Evolutionary conservation across 257 asterid species (phyloP).

Genomic region (Solanum acaule): DNA sequence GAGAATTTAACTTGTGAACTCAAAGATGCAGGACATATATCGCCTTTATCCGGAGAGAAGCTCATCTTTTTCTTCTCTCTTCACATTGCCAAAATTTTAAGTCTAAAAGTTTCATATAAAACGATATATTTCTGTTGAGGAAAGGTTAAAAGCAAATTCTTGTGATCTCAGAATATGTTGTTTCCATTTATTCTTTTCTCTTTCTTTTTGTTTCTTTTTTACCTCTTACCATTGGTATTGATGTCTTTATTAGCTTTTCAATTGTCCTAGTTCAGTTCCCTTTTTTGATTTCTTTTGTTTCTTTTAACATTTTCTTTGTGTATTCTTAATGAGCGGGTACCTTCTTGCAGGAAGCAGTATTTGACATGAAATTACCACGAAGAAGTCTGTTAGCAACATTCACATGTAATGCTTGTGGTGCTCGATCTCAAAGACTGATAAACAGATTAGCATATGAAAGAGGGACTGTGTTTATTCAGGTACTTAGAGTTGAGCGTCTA

Average conservation of each 20-base stretch:
- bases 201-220: not conserved
- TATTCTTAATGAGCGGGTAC: not conserved
- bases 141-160: too few relatives aligned
- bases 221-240: too few relatives aligned
- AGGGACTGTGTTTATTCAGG: conserved; percentile 91
- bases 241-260: not conserved
- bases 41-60: not conserved
- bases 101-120: not conserved
- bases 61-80: not conserved
- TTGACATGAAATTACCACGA: conserved; percentile 77
- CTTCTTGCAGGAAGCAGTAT: conserved; percentile 43
- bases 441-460: conserved; percentile 91
- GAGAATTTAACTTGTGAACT: not conserved
- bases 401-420: conserved; percentile 73
- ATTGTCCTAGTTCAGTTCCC: not conserved
- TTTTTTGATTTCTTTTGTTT: not conserved
- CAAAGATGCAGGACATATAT: not conserved
- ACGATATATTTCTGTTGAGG: too few relatives aligned
- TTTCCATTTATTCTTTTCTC: not conserved
- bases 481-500: conserved; percentile 6
- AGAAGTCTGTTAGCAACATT: conserved; percentile 69
- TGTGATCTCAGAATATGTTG: not conserved
- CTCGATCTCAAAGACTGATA: conserved; percentile 54
- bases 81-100: not conserved
- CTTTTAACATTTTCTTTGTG: not conserved